Base-by-base conservation (phyloP, 1,284 basidiomycete species). In the Hymenochaete sp. region DNA sequence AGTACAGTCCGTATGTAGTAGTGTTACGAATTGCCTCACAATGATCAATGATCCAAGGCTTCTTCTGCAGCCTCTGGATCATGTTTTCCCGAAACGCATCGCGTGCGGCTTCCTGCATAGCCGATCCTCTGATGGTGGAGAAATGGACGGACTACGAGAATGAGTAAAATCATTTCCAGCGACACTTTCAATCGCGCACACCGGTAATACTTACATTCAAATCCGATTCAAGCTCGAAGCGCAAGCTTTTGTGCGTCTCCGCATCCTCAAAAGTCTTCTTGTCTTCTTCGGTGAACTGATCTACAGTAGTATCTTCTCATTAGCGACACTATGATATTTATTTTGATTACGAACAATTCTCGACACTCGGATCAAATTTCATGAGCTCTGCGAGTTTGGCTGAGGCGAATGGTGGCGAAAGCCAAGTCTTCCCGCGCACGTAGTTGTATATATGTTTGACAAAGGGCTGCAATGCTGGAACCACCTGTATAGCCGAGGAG, bases 401-500 rank as follows among this genome's bases (percentile, higher is more conserved):
- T 25, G 61, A 58, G 3, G 67, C 63, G 49, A 79, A 77, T 0
- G 70, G 67, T 1, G 67, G 57, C 3, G 74, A 66, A 28, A 82
- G 65, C 79, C 77, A 82, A 0, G 78, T 77, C 56, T 72, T 71
- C 1, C 77, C 73, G 13, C 77, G 69, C 28, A 77, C 78, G 53
- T 72, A 81, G 57, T 79, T 77, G 31, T 64, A 61, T 21, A 82
- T 48, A 47, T 68, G 66, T 41, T 61, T 58, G 4, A 78, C 77
- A 46, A 65, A 66, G 1, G 72, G 67, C 52, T 79, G 77, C 8
- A 82, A 59, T 1, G 75, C 67, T 0, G 79, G 67, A 0, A 81
- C 72, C 10, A 80, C 70, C 54, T 82, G 80, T 19, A 82, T 68
- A 1, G 73, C 76, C n/a, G 75, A 76, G 1, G 77, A 79, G 1